Percentiles rank a stretch among this genome's conserved stretches.
phyloP scores from a whole-genome alignment of 768 basidiomycete genomes.

The Boletus pseudo-olivaceus region DNA sequence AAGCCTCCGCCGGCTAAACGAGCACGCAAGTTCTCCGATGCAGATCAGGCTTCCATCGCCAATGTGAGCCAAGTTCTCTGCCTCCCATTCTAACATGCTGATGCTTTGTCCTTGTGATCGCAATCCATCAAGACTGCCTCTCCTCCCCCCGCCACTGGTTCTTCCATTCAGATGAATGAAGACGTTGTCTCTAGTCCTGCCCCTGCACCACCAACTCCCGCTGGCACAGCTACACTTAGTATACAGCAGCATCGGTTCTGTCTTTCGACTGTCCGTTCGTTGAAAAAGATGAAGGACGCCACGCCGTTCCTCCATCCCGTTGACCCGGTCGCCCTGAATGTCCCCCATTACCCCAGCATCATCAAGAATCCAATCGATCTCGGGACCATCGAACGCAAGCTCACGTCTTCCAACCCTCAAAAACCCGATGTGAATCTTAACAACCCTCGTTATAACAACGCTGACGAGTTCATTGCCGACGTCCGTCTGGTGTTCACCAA shows the following conservation, averaged over 20 bases:
- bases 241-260: conserved; percentile 76
- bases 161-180: conserved; percentile 32
- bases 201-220: conserved; percentile 1
- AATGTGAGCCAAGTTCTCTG: conserved; percentile 60
- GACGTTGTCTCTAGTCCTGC: conserved; percentile 18
- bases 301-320: conserved; percentile 82
- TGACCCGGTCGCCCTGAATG: conserved; percentile 75
- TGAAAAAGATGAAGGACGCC: conserved; percentile 87
- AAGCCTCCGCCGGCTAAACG: conserved; percentile 82
- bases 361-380: conserved; percentile 95
- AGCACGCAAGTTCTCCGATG: conserved; percentile 71
- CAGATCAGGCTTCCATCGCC: conserved; percentile 67
- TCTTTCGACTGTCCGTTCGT: conserved; percentile 65
- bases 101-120: conserved; percentile 31
- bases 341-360: conserved; percentile 85
- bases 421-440: conserved; percentile 68
- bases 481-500: conserved; percentile 88
- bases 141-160: conserved; percentile 62
- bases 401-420: conserved; percentile 70
- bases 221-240: conserved; percentile 46
- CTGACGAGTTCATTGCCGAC: conserved; percentile 81
- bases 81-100: conserved; percentile 50
- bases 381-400: conserved; percentile 85
- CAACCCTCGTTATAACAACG: conserved; percentile 73
- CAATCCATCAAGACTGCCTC: conserved; percentile 58